Base-by-base conservation (phyloP, 352 stramenopile genomes). In the Phytophthora cactorum region DNA sequence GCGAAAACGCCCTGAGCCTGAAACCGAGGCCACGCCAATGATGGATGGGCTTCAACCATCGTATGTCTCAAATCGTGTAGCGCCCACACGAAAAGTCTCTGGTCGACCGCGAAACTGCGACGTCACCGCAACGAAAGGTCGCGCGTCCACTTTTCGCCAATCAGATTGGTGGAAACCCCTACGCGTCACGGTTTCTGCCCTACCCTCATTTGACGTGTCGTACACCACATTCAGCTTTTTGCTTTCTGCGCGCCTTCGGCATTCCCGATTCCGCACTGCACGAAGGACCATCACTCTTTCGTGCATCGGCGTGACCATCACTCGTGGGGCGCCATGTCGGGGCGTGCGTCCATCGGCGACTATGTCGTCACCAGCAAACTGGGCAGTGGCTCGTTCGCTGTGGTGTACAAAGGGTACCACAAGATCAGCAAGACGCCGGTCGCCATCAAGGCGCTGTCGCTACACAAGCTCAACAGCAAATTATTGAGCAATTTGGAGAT, bases 401-500 rank as follows among this genome's bases (percentile, higher is more conserved):
- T 94, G 14, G 95, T 93, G 49, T 93, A 93, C 73, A 90, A 90
- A 47, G 86, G 83, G 17, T 90, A 92, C 66, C 86, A 93, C 78
- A 82, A 91, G 78, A 66, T 79, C 10, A 88, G 73, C 29, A 86
- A 91, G 41, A 68, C 87, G 44, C 79, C 72, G 10, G 95, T 97
- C 36, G 96, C 96, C 29, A 97, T 99, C 74, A 99, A 99, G 78
- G 92, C 90, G 60, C 97, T 99, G 71, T 91, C 90, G 52, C 83
- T 97, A 14, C 75, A 91, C 75, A 98, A 98, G 70, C 79, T 98
- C 4, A 98, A 96, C 44, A 89, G 90, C 60, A 99, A 99, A 71
- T 81, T 99, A 38, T 80, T 98, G 52, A 85, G 96, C 59, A 99
- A 99, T 75, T 74, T 99, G 36, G 95, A 99, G 72, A 92, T 96